Base-by-base conservation (phyloP, 2,329 filamentous ascomycete species). In the Epichloe hybrida region DNA sequence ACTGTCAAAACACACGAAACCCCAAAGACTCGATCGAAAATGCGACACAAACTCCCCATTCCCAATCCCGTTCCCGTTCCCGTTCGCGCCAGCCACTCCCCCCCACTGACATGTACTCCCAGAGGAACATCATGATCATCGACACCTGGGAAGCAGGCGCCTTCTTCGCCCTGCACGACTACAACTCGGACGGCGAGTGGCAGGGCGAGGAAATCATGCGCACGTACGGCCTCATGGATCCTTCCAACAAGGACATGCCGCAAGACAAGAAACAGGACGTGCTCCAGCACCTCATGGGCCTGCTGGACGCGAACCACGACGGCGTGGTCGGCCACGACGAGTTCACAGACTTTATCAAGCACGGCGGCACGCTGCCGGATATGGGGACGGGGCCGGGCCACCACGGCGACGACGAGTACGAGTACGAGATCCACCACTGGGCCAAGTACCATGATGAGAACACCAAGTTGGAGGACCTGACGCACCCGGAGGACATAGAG, bases 341-440 rank as follows among this genome's bases (percentile, higher is more conserved):
- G 65, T 97, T 85, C 71, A 70, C 80, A 49, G 67, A 73, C 17
- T 85, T 83, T 53, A 72, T 79, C 50, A 70, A 72, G 3, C 75
- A 76, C 35, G 77, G 80, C 53, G 77, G 79, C 57, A 73, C 71
- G 34, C 70, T 97, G 53, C 90, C 91, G 0, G 91, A 98, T 65
- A 77, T 96, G 59, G 88, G 87, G 42, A 82, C 84, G 15, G 93
- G 93, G 0, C 88, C 90, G 0, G 93, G 93, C 9, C 93, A 97
- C 65, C 93, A 98, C 68, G 93, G 93, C 39, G 93, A 97, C 66
- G 88, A 95, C 61, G 93, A 98, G 72, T 96, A 88, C 66, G 89
- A 95, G 71, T 95, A 95, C 66, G 90, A 95, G 71, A 96, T 98
- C 56, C 93, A 98, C 65, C 93, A 98, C 66, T 98, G 90, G 75